phyloP scores from a whole-genome alignment of 768 basidiomycete species.

The Lactarius quietus region DNA sequence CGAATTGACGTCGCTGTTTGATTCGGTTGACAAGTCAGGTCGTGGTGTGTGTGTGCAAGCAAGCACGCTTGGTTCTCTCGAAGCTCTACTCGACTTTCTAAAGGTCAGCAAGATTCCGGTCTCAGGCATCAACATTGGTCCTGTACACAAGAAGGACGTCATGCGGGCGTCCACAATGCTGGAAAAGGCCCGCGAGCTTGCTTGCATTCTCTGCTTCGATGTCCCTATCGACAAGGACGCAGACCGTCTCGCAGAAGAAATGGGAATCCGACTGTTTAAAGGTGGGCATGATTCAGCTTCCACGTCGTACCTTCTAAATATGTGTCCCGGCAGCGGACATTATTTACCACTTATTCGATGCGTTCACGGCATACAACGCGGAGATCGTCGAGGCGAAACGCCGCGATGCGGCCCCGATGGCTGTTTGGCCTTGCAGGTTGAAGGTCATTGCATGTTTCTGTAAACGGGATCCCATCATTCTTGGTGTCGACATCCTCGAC shows the following conservation, averaged over 20 bases:
- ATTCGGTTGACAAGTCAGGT: slow-evolving; percentile 93
- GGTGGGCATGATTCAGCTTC: slow-evolving; percentile 45
- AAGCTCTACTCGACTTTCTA: slow-evolving; percentile 95
- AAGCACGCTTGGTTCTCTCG: slow-evolving; percentile 93
- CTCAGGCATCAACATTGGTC: slow-evolving; percentile 95
- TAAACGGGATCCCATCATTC: slow-evolving; percentile 95
- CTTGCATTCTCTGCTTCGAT: slow-evolving; percentile 95
- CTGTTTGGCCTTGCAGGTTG: slow-evolving; percentile 94
- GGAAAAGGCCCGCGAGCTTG: slow-evolving; percentile 92
- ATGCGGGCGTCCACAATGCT: slow-evolving; percentile 92
- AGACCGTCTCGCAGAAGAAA: slow-evolving; percentile 86
- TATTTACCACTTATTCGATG: slow-evolving; percentile 97
- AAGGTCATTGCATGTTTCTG: slow-evolving; percentile 93
- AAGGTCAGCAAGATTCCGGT: slow-evolving; percentile 95
- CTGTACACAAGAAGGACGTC: slow-evolving; percentile 92
- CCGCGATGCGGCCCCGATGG: slow-evolving; percentile 87
- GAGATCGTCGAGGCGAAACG: slow-evolving; percentile 92
- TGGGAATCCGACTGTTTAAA: slow-evolving; percentile 92
- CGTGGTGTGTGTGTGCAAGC: slow-evolving; percentile 97
- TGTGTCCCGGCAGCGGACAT: slow-evolving; percentile 70
- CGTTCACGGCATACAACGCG: slow-evolving; percentile 90
- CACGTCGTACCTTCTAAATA: neutral
- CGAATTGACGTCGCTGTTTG: slow-evolving; percentile 82
- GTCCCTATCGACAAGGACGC: slow-evolving; percentile 93
- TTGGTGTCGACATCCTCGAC: slow-evolving; percentile 95